Percentiles rank a stretch among this genome's conserved stretches.
Conservation (phyloP, 352 stramenopile genomes). For the Phytophthora sp. region DNA sequence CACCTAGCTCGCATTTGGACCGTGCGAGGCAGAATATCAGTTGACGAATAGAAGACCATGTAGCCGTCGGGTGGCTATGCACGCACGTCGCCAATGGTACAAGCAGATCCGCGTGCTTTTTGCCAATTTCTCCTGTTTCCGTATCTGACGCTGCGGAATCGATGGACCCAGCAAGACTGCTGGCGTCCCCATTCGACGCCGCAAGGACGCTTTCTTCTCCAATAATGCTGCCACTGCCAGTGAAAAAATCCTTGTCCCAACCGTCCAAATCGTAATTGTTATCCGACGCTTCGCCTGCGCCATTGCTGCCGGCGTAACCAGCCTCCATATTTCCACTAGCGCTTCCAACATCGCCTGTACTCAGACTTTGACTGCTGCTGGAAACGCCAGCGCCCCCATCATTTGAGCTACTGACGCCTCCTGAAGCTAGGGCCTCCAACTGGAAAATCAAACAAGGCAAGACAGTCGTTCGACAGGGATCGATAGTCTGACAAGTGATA, state of each 20-base stretch:
- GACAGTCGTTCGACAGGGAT: conserved; percentile 12
- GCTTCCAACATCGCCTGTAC: conserved; percentile 1
- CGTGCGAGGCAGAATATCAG: conserved; percentile 16
- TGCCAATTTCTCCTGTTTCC: too few relatives aligned
- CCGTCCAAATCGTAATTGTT: too few relatives aligned
- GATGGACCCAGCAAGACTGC: too few relatives aligned
- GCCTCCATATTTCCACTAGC: not conserved
- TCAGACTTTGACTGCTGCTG: not conserved
- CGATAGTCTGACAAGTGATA: conserved; percentile 11
- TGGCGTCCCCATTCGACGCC: too few relatives aligned
- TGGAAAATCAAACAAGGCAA: conserved; percentile 24
- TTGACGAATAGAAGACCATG: conserved; percentile 18
- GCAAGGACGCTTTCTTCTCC: too few relatives aligned
- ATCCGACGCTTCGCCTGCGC: too few relatives aligned
- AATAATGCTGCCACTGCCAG: too few relatives aligned
- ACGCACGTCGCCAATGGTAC: conserved; percentile 13
- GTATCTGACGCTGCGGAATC: too few relatives aligned
- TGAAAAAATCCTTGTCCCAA: too few relatives aligned
- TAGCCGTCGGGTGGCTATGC: not conserved
- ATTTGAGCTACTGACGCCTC: too few relatives aligned
- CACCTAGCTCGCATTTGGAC: conserved; percentile 7
- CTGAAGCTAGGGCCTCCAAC: conserved; percentile 1
- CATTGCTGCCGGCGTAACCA: not conserved
- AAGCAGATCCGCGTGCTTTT: conserved; percentile 13
- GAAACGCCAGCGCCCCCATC: not conserved